A percentile compares a stretch with the other conserved stretches of the same genome.
phyloP scores from a whole-genome alignment of 257 asterid species.

The Dorcoceras hygrometricum region DNA sequence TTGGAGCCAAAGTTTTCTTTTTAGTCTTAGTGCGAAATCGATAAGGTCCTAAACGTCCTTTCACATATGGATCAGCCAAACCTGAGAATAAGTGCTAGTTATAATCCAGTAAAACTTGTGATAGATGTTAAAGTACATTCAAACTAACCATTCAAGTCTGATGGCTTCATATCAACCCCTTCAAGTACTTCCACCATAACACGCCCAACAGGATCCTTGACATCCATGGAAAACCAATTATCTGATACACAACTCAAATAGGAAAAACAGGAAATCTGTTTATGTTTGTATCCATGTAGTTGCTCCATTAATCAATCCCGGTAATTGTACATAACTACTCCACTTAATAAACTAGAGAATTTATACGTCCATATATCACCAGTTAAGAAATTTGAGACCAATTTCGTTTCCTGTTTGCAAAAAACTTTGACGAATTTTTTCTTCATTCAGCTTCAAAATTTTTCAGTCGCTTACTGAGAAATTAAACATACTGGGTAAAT shows the following conservation, averaged over 20 bases:
- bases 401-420: background rate
- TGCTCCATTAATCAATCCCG: background rate
- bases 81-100: conserved; percentile 51
- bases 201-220: conserved; percentile 51
- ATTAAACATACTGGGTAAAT: background rate
- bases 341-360: background rate
- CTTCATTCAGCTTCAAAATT: background rate
- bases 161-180: conserved; percentile 86
- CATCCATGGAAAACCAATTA: conserved; percentile 53
- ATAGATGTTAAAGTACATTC: background rate
- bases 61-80: conserved; percentile 95
- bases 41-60: conserved; percentile 77
- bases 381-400: background rate
- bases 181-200: conserved; percentile 78
- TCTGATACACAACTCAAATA: conserved; percentile 33
- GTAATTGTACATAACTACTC: background rate
- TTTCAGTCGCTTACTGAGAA: background rate
- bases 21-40: conserved; percentile 74
- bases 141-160: conserved; percentile 82
- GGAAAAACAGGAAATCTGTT: background rate
- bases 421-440: too few relatives aligned
- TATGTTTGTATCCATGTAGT: background rate
- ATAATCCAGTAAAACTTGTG: conserved; percentile 17
- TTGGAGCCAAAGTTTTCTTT: conserved; percentile 79
- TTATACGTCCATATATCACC: background rate